Evolutionary conservation across 116 monocot species (phyloP), one percentile per base, ranked within the genome.

Genomic region (Iris pallida): DNA sequence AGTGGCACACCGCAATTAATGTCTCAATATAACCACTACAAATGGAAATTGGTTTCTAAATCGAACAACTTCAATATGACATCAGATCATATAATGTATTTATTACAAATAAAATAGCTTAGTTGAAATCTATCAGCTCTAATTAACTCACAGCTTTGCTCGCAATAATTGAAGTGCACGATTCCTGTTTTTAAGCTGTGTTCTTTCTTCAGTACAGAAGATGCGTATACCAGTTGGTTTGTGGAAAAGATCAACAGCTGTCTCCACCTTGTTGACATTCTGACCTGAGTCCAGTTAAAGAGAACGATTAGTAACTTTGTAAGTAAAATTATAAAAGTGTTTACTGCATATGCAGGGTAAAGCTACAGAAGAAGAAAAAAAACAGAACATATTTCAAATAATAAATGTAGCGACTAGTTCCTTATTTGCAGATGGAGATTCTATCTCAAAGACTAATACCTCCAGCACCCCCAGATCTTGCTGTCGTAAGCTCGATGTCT

Each of bases 191-290:
- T 72, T 64, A 59, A 88, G 71, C 66, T 98, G 98, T 58, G 83
- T 88, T 77, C 93, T 93, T 82, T 98, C 98, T 78, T 90, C 93
- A 11, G 93, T 98, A 61, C 97, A 97, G 71, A 93, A 93, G 55
- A 98, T 90, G 8, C 90, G 81, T 65, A 98, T 98, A 45, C 98
- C 98, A 20, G 98, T 87, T 49, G 98, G 98, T 72, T 90, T 92
- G 79, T 98, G 98, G 61, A 88, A 73, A 78, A 98, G 92, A 57
- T 90, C 93, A 55, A 90, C 73, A 49, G 98, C 98, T 63, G 98
- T 93, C 80, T 98, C 98, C 55, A 93, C 93, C 80, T 98, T 98
- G 78, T 98, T 98, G 52, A 98, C 98, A 78, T 98, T 92, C 77
- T 93, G 98, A 65, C 96, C 96, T 96, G 87, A 68, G 86, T 19